phyloP scores from a whole-genome alignment of 306 rosid genomes.

The Acmispon strigosus region DNA sequence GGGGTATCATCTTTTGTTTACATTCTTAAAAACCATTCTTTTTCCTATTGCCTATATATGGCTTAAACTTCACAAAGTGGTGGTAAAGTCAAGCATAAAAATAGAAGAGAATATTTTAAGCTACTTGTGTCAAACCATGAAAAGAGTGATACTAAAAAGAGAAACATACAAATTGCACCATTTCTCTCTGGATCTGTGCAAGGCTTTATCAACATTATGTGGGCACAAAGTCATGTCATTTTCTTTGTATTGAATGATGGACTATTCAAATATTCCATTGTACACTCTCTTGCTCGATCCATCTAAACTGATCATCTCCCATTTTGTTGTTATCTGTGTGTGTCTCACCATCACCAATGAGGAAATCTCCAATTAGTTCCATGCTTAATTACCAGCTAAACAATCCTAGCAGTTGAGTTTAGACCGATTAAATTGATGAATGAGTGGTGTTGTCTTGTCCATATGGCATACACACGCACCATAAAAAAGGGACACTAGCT shows the following conservation, averaged over 20 bases:
- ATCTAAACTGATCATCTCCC: neutral
- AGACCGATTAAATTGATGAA: neutral
- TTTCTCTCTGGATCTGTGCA: neutral
- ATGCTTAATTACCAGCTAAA: neutral
- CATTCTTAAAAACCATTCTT: too few species aligned
- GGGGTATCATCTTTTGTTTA: too few species aligned
- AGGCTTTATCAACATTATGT: too few species aligned
- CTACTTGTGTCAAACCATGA: neutral
- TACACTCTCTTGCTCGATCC: too few species aligned
- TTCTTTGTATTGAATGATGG: too few species aligned
- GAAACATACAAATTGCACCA: neutral
- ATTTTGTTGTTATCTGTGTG: neutral
- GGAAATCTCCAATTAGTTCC: neutral
- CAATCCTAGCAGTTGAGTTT: neutral
- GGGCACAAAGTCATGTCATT: too few species aligned
- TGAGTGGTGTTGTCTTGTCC: neutral
- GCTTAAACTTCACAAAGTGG: too few species aligned
- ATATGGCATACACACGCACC: neutral
- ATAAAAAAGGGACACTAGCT: neutral
- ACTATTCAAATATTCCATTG: too few species aligned
- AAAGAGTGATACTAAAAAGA: neutral
- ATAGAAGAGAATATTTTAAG: neutral
- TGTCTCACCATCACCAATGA: neutral
- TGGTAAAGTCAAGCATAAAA: too few species aligned
- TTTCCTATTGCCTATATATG: too few species aligned